A percentile compares a stretch with the other conserved stretches of the same genome.
Evolutionary conservation across 2,329 filamentous ascomycete genomes (phyloP).

Genomic region (Xylariaceae sp.): DNA sequence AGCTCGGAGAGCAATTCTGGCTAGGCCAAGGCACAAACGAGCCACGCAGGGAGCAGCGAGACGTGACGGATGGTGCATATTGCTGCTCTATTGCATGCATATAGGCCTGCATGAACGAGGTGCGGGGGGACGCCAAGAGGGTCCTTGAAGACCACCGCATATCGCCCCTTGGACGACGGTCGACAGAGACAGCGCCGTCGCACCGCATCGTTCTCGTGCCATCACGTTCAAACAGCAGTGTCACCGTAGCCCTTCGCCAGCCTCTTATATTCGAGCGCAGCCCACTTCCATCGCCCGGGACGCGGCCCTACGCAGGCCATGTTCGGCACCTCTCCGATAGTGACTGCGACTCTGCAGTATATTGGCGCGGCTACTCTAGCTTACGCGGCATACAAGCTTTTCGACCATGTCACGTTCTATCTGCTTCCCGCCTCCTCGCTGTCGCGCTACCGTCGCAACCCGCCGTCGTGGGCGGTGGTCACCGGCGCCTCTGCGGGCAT

Average conservation of each 20-base stretch:
- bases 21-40: too few relatives aligned
- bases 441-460: constrained; percentile 14
- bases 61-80: too few relatives aligned
- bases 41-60: too few relatives aligned
- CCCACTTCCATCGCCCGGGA: constrained; percentile 7
- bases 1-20: too few relatives aligned
- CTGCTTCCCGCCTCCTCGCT: constrained; percentile 8
- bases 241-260: too few relatives aligned
- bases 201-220: too few relatives aligned
- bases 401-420: constrained; percentile 11
- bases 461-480: constrained; percentile 24
- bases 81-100: constrained; percentile 8
- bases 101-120: constrained; percentile 12
- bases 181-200: too few relatives aligned
- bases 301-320: constrained; percentile 17
- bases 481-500: constrained; percentile 32
- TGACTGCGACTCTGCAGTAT: constrained; percentile 8
- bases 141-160: too few relatives aligned
- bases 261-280: too few relatives aligned
- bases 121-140: constrained; percentile 9
- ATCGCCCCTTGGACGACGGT: too few relatives aligned
- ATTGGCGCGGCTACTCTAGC: neutral
- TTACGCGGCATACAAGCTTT: constrained; percentile 7
- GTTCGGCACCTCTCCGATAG: constrained; percentile 12
- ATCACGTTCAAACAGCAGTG: too few relatives aligned